Evolutionary conservation across 2,329 filamentous ascomycete species (phyloP), one percentile per base, ranked within the genome.

Genomic region (Neodidymelliopsis sp.): DNA sequence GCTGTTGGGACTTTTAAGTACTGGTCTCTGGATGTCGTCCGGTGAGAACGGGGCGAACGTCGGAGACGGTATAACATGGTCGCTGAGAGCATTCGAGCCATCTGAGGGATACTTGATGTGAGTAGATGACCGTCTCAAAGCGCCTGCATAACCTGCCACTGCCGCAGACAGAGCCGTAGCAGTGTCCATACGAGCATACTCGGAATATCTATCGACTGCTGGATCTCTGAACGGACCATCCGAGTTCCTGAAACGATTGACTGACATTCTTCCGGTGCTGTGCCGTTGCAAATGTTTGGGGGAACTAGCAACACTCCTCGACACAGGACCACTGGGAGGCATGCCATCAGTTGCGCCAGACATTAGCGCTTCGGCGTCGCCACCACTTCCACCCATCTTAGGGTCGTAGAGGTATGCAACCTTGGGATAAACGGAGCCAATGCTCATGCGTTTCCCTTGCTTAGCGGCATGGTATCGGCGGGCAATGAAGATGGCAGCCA

Each of bases 361-460:
- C 60, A 66, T 68, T 4, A 59, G 39, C 35, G 59, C 51, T 18
- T 67, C 63, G 13, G 57, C 49, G n/a, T 60, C 54, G 24, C 54
- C 53, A 36, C 33, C 50, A 15, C 48, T 44, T 8, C 53, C 44
- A 8, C 53, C 49, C 6, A 51, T 50, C 11, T 60, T 53, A 38
- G 71, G 65, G 41, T 73, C 69, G 41, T 73, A 73, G 4, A 72
- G 46, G 28, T 69, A 71, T 6, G 66, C 67, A 6, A 63, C 41
- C 39, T 70, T 60, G 0, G 69, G 70, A 37, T 72, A 73, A 2
- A 65, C 53, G 13, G 59, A 62, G 8, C 49, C 60, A 4, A 52
- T 56, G 41, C 63, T 65, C 18, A 50, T 44, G 11, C 61, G 62
- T 27, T 63, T 68, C 2, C 52, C 47, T 27, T 59, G 62, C 2